Percentiles rank a stretch among this genome's conserved stretches.
These are phyloP conservation scores for Licmophora abbreviata DNA, from an alignment of 108 stramenopile species.

Conservation along the genomic window DNA sequence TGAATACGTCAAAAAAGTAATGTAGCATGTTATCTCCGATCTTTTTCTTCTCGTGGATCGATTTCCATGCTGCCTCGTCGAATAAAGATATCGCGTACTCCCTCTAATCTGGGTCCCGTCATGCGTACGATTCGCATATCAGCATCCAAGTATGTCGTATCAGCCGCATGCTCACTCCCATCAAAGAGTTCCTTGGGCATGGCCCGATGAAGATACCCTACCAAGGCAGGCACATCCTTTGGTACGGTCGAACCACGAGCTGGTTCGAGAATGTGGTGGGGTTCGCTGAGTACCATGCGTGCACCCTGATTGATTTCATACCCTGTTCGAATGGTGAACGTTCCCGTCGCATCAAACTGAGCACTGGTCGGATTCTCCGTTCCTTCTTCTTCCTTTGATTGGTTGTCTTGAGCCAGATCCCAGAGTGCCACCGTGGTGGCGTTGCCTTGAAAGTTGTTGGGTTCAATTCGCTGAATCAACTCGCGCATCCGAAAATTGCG, in stretches of 20 bases:
- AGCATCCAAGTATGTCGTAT: conserved; percentile 66
- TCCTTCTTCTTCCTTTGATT: conserved; percentile 6
- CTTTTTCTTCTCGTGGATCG: conserved; percentile 29
- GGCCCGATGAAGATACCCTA: conserved; percentile 38
- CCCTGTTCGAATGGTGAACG: conserved; percentile 30
- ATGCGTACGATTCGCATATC: conserved; percentile 57
- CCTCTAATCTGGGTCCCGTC: conserved; percentile 51
- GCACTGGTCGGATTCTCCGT: neutral
- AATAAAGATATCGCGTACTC: conserved; percentile 61
- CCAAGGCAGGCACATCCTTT: conserved; percentile 35
- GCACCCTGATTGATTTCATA: conserved; percentile 67
- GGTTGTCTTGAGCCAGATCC: conserved; percentile 40
- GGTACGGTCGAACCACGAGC: conserved; percentile 38
- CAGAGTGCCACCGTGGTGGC: conserved; percentile 44
- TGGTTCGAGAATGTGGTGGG: conserved; percentile 32
- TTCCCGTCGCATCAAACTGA: conserved; percentile 41
- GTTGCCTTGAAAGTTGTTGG: conserved; percentile 34
- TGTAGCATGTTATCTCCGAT: too few relatives aligned
- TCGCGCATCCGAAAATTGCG: conserved; percentile 31
- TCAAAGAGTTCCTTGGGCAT: conserved; percentile 68
- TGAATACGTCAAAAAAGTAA: too few relatives aligned
- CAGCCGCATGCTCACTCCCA: conserved; percentile 52
- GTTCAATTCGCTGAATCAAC: conserved; percentile 36
- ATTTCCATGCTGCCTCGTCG: conserved; percentile 37
- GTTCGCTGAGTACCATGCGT: conserved; percentile 41